phyloP scores from a whole-genome alignment of 106 monocot species.

The Allium cepa region DNA sequence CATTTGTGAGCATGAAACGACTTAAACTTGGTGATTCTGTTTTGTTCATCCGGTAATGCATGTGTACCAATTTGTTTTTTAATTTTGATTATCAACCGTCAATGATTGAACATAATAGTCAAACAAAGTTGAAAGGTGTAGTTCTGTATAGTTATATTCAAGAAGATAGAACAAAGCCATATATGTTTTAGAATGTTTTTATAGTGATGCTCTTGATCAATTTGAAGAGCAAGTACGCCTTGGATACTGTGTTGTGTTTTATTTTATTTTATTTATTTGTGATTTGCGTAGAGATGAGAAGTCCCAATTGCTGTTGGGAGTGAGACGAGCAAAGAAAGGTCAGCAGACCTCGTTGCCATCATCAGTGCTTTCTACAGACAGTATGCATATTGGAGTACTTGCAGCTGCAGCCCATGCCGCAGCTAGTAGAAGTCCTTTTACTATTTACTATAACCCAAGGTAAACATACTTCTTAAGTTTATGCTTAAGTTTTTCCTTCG shows the following conservation, averaged over 20 bases:
- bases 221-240: too few relatives aligned
- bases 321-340: slow-evolving; percentile 57
- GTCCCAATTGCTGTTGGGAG: slow-evolving; percentile 82
- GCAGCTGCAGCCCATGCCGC: slow-evolving; percentile 96
- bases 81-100: background rate
- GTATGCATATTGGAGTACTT: slow-evolving; percentile 96
- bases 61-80: background rate
- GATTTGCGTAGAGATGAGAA: slow-evolving; percentile 64
- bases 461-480: slow-evolving; percentile 6
- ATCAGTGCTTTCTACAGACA: slow-evolving; percentile 88
- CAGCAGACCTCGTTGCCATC: slow-evolving; percentile 67
- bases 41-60: slow-evolving; percentile 74
- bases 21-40: slow-evolving; percentile 95
- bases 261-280: background rate
- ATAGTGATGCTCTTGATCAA: too few relatives aligned
- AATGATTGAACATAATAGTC: background rate
- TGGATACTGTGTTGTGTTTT: background rate
- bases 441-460: slow-evolving; percentile 95
- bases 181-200: background rate
- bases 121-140: background rate
- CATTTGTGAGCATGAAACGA: slow-evolving; percentile 85
- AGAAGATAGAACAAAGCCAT: background rate
- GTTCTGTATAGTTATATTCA: background rate
- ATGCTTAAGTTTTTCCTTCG: background rate
- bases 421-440: slow-evolving; percentile 62